Conservation (phyloP, 2,329 filamentous ascomycete species). For the Pseudogymnoascus sp. region DNA sequence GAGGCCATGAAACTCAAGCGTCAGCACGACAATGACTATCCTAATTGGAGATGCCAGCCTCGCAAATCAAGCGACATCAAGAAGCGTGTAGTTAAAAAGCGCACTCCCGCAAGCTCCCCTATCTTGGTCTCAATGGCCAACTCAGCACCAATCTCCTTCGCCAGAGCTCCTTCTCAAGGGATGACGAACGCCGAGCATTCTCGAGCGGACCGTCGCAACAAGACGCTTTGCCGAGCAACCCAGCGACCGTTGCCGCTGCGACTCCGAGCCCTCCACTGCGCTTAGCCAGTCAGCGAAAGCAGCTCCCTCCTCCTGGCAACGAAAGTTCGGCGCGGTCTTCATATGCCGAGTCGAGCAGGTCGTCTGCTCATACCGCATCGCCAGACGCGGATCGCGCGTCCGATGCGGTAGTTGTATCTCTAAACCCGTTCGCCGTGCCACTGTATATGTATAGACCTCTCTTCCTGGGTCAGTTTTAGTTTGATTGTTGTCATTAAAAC, state of each 20-base stretch:
- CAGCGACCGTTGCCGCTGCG: constrained; percentile 11
- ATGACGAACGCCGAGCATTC: constrained; percentile 45
- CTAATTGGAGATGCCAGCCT: neutral
- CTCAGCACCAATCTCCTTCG: constrained; percentile 12
- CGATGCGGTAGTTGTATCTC: neutral
- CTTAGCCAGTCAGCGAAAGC: constrained; percentile 22
- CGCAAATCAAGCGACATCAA: neutral
- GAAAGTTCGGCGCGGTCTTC: neutral
- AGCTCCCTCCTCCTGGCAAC: constrained; percentile 4
- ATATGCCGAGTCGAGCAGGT: constrained; percentile 17
- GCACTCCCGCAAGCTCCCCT: neutral
- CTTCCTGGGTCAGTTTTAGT: neutral
- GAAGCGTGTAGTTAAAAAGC: neutral
- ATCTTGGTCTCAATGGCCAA: neutral
- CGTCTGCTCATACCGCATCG: constrained; percentile 12
- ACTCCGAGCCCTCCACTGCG: constrained; percentile 16
- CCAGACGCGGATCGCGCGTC: constrained; percentile 22
- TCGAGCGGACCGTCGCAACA: constrained; percentile 26
- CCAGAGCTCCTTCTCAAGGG: constrained; percentile 45
- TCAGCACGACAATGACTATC: neutral
- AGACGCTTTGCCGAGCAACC: constrained; percentile 8
- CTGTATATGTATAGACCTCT: neutral
- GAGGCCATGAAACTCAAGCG: neutral
- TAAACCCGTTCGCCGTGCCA: neutral
- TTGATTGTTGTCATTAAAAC: neutral